Evolutionary conservation across 176 grass and related monocot genomes (phyloP).

Genomic region (Musa acuminata): DNA sequence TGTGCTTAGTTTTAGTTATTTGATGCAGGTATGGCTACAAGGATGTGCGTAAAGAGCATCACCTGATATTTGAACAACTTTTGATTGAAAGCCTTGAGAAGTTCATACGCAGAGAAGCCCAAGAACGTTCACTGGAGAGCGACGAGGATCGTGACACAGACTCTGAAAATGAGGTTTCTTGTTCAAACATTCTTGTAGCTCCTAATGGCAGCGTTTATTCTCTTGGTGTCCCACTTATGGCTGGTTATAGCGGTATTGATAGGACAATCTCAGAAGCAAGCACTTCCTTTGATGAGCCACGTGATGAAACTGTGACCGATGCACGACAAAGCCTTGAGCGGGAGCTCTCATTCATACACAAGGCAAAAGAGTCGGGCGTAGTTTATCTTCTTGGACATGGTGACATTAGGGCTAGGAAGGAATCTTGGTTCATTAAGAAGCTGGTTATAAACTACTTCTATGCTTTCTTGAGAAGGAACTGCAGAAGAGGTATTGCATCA

Average conservation of each 20-base stretch:
- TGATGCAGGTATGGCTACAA: slow-evolving; percentile 90
- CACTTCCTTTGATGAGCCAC: slow-evolving; percentile 39
- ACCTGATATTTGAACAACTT: slow-evolving; percentile 70
- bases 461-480: slow-evolving; percentile 83
- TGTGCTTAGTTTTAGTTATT: background rate
- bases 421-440: slow-evolving; percentile 90
- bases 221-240: slow-evolving; percentile 48
- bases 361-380: slow-evolving; percentile 69
- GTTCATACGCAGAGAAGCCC: slow-evolving; percentile 81
- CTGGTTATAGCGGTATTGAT: slow-evolving; percentile 19
- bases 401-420: slow-evolving; percentile 82
- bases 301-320: slow-evolving; percentile 26
- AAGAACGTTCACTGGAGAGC: slow-evolving; percentile 81
- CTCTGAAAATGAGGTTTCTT: slow-evolving; percentile 38
- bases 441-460: slow-evolving; percentile 97
- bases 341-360: slow-evolving; percentile 75
- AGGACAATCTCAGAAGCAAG: slow-evolving; percentile 39
- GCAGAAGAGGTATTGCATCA: slow-evolving; percentile 66
- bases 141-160: slow-evolving; percentile 58
- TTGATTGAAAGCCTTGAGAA: slow-evolving; percentile 89
- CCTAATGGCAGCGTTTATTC: slow-evolving; percentile 64
- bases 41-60: slow-evolving; percentile 82
- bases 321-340: slow-evolving; percentile 49
- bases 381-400: slow-evolving; percentile 88
- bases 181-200: slow-evolving; percentile 60